These are phyloP conservation scores for Periglandula ipomoeae DNA, from an alignment of 2,329 filamentous ascomycete species.

Conservation along the genomic window DNA sequence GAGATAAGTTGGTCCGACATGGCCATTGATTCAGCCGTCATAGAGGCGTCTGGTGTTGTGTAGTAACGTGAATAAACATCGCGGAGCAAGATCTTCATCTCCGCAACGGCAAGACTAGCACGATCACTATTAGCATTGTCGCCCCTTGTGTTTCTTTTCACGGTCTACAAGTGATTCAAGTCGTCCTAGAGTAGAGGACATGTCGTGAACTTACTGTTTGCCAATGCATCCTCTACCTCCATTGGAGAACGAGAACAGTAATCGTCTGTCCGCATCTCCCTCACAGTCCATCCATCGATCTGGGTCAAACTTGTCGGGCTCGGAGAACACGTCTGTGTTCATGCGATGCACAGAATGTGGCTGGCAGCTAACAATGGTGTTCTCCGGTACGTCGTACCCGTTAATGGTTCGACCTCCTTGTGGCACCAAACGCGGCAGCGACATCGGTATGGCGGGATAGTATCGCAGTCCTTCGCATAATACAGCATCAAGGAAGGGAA, in stretches of 20 bases:
- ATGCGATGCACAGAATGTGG: constrained; percentile 51
- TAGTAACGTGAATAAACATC: constrained; percentile 51
- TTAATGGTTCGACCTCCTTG: constrained; percentile 44
- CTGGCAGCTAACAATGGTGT: constrained; percentile 51
- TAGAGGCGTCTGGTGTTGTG: constrained; percentile 44
- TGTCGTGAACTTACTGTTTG: constrained; percentile 49
- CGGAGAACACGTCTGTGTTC: constrained; percentile 60
- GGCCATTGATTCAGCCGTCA: constrained; percentile 48
- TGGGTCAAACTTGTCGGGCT: constrained; percentile 69
- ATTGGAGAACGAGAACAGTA: constrained; percentile 57
- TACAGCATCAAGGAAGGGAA: constrained; percentile 54
- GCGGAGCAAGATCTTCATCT: constrained; percentile 59
- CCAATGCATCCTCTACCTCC: constrained; percentile 58
- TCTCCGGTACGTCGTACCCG: constrained; percentile 41
- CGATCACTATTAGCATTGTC: background rate
- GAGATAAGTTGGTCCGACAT: constrained; percentile 62
- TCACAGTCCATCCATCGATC: constrained; percentile 72
- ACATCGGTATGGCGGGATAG: constrained; percentile 59
- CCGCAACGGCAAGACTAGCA: constrained; percentile 46
- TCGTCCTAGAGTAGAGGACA: no score
- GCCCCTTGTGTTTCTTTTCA: constrained; percentile 7
- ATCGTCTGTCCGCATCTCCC: constrained; percentile 60
- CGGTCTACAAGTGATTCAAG: no score
- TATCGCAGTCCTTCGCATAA: constrained; percentile 53
- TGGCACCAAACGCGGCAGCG: constrained; percentile 52